These are phyloP conservation scores for Raffaelea deltoideospora DNA, from an alignment of 2,329 filamentous ascomycete species.

Conservation along the genomic window DNA sequence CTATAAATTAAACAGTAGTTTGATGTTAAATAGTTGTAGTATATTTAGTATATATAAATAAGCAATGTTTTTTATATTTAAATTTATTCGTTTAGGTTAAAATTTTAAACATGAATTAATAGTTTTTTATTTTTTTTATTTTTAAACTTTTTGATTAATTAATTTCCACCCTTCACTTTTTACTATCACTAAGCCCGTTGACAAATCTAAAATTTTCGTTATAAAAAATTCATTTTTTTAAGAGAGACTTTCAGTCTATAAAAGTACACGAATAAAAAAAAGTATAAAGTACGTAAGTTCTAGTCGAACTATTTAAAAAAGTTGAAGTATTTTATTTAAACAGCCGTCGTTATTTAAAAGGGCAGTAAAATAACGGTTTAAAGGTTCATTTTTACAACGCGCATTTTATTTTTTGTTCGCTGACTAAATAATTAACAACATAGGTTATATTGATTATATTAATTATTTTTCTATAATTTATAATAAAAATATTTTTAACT, in stretches of 20 bases:
- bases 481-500: not conserved
- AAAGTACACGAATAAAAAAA: not conserved
- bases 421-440: not conserved
- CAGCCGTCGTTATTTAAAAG: too few species aligned
- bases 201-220: not conserved
- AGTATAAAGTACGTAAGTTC: not conserved
- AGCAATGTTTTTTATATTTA: not conserved
- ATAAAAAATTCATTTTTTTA: not conserved
- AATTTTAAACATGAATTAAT: not conserved
- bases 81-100: not conserved
- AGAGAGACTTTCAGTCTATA: not conserved
- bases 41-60: not conserved
- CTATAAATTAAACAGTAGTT: not conserved
- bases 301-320: not conserved
- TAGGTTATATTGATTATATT: constrained; percentile 3
- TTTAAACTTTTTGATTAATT: not conserved
- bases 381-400: not conserved
- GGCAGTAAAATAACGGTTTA: not conserved
- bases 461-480: not conserved
- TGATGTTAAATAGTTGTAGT: not conserved
- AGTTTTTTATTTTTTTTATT: not conserved
- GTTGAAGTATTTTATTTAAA: too few species aligned
- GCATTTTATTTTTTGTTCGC: too few species aligned
- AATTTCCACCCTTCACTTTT: not conserved
- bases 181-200: not conserved